Percentiles rank a stretch among this genome's conserved stretches.
Conservation (phyloP, 345 rosid genomes). For the Sisymbrium altissimum region DNA sequence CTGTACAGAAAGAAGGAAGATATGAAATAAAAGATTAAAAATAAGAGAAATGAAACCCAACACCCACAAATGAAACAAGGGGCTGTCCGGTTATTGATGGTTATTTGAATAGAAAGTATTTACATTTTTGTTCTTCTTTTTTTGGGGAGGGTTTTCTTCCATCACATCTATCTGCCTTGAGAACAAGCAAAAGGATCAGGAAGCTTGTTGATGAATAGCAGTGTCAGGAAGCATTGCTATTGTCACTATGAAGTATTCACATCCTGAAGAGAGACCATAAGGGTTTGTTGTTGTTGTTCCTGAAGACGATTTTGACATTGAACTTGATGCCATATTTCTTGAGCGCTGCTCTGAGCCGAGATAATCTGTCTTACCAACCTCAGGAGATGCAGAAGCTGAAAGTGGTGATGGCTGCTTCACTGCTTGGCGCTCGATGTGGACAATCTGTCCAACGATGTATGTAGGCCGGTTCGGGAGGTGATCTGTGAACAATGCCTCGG, state of each 20-base stretch:
- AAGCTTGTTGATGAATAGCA: slow-evolving; percentile 66
- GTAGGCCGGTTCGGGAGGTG: slow-evolving; percentile 75
- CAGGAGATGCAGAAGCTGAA: slow-evolving; percentile 40
- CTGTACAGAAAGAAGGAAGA: slow-evolving; percentile 48
- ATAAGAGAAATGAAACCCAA: slow-evolving; percentile 17
- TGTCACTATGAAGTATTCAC: slow-evolving; percentile 89
- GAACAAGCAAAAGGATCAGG: slow-evolving; percentile 75
- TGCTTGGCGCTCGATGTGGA: slow-evolving; percentile 81
- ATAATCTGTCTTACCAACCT: slow-evolving; percentile 41
- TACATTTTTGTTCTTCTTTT: slow-evolving; percentile 16
- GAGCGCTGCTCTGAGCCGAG: slow-evolving; percentile 48
- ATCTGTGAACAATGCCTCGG: slow-evolving; percentile 87
- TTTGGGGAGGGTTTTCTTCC: slow-evolving; percentile 49
- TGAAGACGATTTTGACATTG: slow-evolving; percentile 25
- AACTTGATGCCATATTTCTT: slow-evolving; percentile 54
- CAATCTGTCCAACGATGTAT: slow-evolving; percentile 85
- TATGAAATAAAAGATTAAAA: slow-evolving; percentile 3
- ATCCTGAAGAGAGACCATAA: slow-evolving; percentile 75
- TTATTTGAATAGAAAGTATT: slow-evolving; percentile 9
- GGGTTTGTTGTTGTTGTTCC: slow-evolving; percentile 53
- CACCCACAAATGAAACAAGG: slow-evolving; percentile 24
- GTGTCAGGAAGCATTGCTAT: slow-evolving; percentile 97
- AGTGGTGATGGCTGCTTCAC: slow-evolving; percentile 49
- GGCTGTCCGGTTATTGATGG: slow-evolving; percentile 22
- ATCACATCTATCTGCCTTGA: slow-evolving; percentile 66